Conservation (phyloP, 306 rosid genomes). For the Lathyrus sativus region DNA sequence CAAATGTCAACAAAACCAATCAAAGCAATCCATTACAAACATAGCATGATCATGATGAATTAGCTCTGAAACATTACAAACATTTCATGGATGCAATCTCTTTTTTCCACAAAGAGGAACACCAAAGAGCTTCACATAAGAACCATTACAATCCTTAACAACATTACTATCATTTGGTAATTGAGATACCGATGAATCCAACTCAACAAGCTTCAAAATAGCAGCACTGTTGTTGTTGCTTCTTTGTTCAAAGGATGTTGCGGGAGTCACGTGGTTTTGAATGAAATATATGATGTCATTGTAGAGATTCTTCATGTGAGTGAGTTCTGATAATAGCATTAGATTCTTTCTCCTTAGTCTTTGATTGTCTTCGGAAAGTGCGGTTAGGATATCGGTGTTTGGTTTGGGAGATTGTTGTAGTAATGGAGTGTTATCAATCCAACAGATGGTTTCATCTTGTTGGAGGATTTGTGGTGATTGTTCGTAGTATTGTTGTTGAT, state of each 20-base stretch:
- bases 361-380: conserved; percentile 69
- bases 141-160: conserved; percentile 25
- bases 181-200: conserved; percentile 49
- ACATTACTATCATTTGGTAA: conserved; percentile 18
- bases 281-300: conserved; percentile 73
- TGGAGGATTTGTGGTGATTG: conserved; percentile 41
- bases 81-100: conserved; percentile 52
- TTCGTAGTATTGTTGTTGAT: conserved; percentile 52
- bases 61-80: too few relatives aligned
- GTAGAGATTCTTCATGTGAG: conserved; percentile 84
- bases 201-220: conserved; percentile 49
- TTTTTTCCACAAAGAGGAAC: conserved; percentile 62
- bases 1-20: conserved; percentile 34
- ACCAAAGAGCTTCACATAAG: conserved; percentile 61
- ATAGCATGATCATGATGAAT: not conserved
- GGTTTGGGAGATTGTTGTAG: conserved; percentile 43
- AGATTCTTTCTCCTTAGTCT: conserved; percentile 67
- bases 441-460: conserved; percentile 46
- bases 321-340: conserved; percentile 71
- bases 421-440: conserved; percentile 40
- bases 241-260: conserved; percentile 43
- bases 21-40: not conserved
- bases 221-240: conserved; percentile 17
- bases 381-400: conserved; percentile 48
- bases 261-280: conserved; percentile 73